Percentiles rank a stretch among this genome's conserved stretches.
These are phyloP conservation scores for Aspergillus felis DNA, from an alignment of 2,329 filamentous ascomycete genomes.

Conservation along the genomic window DNA sequence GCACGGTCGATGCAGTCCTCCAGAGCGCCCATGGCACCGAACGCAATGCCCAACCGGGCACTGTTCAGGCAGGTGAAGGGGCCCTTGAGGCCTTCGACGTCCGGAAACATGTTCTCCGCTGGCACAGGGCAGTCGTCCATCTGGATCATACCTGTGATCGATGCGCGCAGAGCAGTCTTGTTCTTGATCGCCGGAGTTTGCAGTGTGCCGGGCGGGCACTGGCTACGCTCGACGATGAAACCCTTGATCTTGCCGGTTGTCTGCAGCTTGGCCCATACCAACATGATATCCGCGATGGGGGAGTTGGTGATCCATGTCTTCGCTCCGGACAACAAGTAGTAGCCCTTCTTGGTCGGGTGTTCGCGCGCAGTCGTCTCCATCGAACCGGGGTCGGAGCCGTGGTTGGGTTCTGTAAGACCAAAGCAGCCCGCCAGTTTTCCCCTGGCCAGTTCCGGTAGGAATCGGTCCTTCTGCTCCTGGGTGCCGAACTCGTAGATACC, in stretches of 20 bases:
- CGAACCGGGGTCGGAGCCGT: slow-evolving; percentile 84
- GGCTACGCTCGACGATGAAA: slow-evolving; percentile 80
- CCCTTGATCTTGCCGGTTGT: slow-evolving; percentile 91
- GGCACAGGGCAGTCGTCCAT: slow-evolving; percentile 87
- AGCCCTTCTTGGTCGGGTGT: slow-evolving; percentile 79
- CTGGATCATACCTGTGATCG: slow-evolving; percentile 96
- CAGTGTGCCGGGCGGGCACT: slow-evolving; percentile 81
- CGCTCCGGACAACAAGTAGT: slow-evolving; percentile 71
- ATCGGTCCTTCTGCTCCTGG: slow-evolving; percentile 81
- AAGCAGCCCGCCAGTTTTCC: slow-evolving; percentile 82
- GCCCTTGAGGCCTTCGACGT: slow-evolving; percentile 78
- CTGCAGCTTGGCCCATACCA: slow-evolving; percentile 91
- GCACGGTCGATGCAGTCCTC: slow-evolving; percentile 85
- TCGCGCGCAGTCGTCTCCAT: slow-evolving; percentile 87
- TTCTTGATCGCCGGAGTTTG: slow-evolving; percentile 90
- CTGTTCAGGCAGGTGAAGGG: slow-evolving; percentile 95
- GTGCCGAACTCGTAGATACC: slow-evolving; percentile 84
- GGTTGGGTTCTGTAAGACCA: slow-evolving; percentile 87
- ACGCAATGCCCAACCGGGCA: slow-evolving; percentile 87
- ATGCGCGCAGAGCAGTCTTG: slow-evolving; percentile 90
- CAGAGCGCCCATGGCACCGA: slow-evolving; percentile 88
- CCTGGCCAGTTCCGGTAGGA: slow-evolving; percentile 74
- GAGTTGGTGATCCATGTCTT: slow-evolving; percentile 98
- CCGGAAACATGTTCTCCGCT: slow-evolving; percentile 88
- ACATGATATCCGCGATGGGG: slow-evolving; percentile 76